Conservation (phyloP, 352 stramenopile species). For the Blastocystis sp. region DNA sequence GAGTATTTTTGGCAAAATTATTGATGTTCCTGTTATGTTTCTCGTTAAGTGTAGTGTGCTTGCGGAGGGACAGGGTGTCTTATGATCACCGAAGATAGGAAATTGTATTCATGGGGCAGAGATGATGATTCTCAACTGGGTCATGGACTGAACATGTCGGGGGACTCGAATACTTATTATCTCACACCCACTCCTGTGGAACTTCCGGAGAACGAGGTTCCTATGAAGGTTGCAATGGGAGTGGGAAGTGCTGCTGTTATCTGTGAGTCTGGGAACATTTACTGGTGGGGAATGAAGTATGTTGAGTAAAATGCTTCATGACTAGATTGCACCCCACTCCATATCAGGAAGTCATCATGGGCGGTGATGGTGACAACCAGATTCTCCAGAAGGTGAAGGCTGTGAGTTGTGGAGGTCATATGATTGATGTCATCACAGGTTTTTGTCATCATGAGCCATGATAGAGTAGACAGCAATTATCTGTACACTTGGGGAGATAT, state of each 20-base stretch:
- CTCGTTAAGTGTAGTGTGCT: background rate
- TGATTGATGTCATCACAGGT: slow-evolving; percentile 39
- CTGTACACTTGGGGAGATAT: slow-evolving; percentile 37
- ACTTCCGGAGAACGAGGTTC: background rate
- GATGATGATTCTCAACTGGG: slow-evolving; percentile 2
- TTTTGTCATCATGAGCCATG: background rate
- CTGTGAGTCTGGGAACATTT: slow-evolving; percentile 39
- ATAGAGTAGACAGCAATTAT: background rate
- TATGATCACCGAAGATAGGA: background rate
- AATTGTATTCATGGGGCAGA: slow-evolving; percentile 3
- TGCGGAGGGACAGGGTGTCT: background rate
- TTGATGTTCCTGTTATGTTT: background rate
- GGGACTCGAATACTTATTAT: background rate
- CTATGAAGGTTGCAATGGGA: background rate
- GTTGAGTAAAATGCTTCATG: background rate
- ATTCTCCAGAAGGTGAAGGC: background rate
- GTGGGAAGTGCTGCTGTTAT: background rate
- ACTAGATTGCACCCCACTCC: background rate
- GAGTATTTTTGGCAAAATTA: background rate
- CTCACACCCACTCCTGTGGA: background rate
- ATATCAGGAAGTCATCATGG: slow-evolving; percentile 36
- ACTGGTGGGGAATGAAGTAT: slow-evolving; percentile 51
- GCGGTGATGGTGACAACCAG: background rate
- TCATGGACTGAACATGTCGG: background rate
- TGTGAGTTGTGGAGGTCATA: background rate